Percentiles rank a stretch among this genome's conserved stretches.
phyloP scores from a whole-genome alignment of 768 basidiomycete genomes.

The Phanerochaete sordida region DNA sequence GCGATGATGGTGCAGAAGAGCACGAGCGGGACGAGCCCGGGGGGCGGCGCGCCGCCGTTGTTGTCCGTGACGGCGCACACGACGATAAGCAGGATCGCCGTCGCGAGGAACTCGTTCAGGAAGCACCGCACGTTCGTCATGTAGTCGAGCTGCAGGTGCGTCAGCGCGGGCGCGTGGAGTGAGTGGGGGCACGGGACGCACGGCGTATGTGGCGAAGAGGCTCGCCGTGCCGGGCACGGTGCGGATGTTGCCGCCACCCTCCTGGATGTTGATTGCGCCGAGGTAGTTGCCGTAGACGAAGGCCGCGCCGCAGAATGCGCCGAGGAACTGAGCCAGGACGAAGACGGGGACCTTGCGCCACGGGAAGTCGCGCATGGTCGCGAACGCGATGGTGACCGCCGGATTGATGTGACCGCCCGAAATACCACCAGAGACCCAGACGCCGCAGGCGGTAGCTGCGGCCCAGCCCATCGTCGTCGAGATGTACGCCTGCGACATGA shows the following conservation, averaged over 20 bases:
- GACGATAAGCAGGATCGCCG: slow-evolving; percentile 49
- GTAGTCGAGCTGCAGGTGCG: slow-evolving; percentile 24
- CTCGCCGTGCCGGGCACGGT: slow-evolving; percentile 53
- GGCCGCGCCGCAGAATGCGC: slow-evolving; percentile 53
- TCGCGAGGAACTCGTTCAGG: slow-evolving; percentile 53
- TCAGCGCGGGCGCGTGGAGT: not conserved
- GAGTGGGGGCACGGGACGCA: slow-evolving; percentile 24
- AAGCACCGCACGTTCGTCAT: slow-evolving; percentile 40
- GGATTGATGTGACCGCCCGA: slow-evolving; percentile 63
- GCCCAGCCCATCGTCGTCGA: slow-evolving; percentile 56
- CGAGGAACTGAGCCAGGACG: slow-evolving; percentile 61
- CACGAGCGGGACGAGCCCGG: slow-evolving; percentile 49
- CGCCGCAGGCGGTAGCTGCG: slow-evolving; percentile 51
- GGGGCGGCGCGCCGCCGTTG: slow-evolving; percentile 43
- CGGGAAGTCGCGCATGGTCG: slow-evolving; percentile 68
- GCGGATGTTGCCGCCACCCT: slow-evolving; percentile 48
- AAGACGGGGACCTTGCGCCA: slow-evolving; percentile 78
- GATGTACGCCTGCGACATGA: slow-evolving; percentile 28
- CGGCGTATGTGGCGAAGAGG: slow-evolving; percentile 61
- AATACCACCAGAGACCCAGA: slow-evolving; percentile 62
- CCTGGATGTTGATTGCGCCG: slow-evolving; percentile 61
- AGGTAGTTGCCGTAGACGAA: slow-evolving; percentile 62
- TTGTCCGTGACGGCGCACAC: slow-evolving; percentile 54
- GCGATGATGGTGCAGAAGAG: slow-evolving; percentile 56
- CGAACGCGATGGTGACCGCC: slow-evolving; percentile 61